Percentiles rank a stretch among this genome's conserved stretches.
Conservation (phyloP, 768 basidiomycete species). For the Kwoniella mangroviensis region DNA sequence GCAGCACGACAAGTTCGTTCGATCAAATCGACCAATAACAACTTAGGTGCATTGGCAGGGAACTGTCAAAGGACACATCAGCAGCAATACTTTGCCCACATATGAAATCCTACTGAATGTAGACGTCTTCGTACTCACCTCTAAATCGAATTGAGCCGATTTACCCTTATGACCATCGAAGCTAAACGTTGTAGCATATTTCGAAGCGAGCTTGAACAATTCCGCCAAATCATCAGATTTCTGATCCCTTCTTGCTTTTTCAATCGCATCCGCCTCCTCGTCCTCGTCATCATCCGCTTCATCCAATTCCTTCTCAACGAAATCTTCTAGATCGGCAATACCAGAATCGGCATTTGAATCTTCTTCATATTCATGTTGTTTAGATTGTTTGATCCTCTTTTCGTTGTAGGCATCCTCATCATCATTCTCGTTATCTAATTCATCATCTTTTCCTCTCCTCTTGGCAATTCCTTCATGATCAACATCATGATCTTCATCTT, state of each 20-base stretch:
- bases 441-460: conserved; percentile 61
- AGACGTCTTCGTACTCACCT: conserved; percentile 64
- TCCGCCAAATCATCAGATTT: conserved; percentile 52
- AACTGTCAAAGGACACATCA: conserved; percentile 64
- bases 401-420: conserved; percentile 63
- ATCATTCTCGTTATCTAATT: conserved; percentile 64
- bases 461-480: conserved; percentile 6
- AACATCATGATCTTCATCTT: conserved; percentile 54
- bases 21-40: conserved; percentile 89
- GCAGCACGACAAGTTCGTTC: conserved; percentile 83
- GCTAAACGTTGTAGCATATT: conserved; percentile 72
- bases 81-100: background rate
- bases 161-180: conserved; percentile 63
- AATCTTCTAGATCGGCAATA: conserved; percentile 49
- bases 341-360: conserved; percentile 60
- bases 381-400: conserved; percentile 58
- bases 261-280: conserved; percentile 78
- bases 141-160: conserved; percentile 77
- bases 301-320: conserved; percentile 46
- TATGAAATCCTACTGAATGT: background rate
- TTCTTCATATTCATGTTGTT: conserved; percentile 66
- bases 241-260: conserved; percentile 49
- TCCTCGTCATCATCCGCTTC: conserved; percentile 66
- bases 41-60: conserved; percentile 82
- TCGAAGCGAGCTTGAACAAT: conserved; percentile 62